phyloP scores from a whole-genome alignment of 208 protist genomes.

The Trypanosoma theileri region DNA sequence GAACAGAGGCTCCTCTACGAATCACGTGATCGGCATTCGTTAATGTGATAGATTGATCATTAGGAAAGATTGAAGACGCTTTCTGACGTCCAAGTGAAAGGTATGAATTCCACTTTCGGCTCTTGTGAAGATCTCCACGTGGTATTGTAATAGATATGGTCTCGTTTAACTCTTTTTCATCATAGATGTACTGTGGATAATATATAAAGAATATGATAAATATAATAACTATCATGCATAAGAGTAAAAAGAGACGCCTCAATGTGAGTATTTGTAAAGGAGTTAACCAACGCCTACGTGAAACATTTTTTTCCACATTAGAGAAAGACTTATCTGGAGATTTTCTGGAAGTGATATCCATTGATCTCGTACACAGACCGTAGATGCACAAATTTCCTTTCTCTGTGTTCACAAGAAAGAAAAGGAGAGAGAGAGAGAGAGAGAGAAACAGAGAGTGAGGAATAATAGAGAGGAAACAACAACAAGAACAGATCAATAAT shows the following conservation, averaged over 20 bases:
- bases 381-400: too few relatives aligned
- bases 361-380: too few relatives aligned
- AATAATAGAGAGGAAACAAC: too few relatives aligned
- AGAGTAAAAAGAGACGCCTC: background rate
- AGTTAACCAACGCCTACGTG: too few relatives aligned
- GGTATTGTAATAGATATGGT: background rate
- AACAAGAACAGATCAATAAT: slow-evolving; percentile 5
- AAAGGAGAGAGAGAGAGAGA: too few relatives aligned
- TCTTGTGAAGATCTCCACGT: background rate
- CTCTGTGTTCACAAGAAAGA: too few relatives aligned
- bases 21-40: slow-evolving; percentile 5
- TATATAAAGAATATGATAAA: slow-evolving; percentile 1
- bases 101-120: background rate
- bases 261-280: too few relatives aligned
- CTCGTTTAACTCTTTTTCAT: background rate
- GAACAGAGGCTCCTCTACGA: background rate
- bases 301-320: too few relatives aligned
- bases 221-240: background rate
- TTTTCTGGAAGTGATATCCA: too few relatives aligned
- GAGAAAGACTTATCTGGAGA: too few relatives aligned
- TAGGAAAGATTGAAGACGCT: background rate
- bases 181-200: background rate
- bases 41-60: background rate
- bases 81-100: background rate
- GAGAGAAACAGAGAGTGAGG: too few relatives aligned